Percentiles rank a stretch among this genome's conserved stretches.
Conservation (phyloP, 345 rosid genomes). For the Citrus cavaleriei region DNA sequence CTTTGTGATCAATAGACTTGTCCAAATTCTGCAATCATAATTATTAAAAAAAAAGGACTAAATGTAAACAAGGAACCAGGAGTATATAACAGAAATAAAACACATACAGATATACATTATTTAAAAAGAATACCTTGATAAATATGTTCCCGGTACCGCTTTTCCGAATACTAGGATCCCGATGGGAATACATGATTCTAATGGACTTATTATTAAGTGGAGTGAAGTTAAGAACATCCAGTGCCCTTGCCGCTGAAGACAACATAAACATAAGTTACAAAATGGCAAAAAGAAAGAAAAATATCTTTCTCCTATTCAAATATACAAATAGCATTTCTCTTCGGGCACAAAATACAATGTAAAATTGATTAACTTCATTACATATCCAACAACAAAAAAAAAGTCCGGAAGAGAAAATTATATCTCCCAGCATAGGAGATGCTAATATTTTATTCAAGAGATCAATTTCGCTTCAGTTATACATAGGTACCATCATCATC, state of each 20-base stretch:
- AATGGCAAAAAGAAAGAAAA: neutral
- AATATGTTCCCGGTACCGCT: constrained; percentile 93
- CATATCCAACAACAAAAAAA: neutral
- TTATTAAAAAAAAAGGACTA: neutral
- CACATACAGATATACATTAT: neutral
- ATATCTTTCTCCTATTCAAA: neutral
- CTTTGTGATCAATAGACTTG: constrained; percentile 89
- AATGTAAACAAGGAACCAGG: constrained; percentile 1
- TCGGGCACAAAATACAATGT: neutral
- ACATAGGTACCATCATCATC: neutral
- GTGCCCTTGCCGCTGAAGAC: constrained; percentile 75
- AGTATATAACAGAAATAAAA: neutral
- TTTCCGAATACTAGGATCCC: constrained; percentile 84
- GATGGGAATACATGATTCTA: constrained; percentile 86
- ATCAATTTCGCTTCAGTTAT: neutral
- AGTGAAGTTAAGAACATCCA: constrained; percentile 76
- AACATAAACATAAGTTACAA: neutral
- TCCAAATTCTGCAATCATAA: constrained; percentile 62
- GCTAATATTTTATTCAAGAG: neutral
- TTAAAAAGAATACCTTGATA: constrained; percentile 53
- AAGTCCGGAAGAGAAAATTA: neutral
- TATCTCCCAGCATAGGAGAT: neutral
- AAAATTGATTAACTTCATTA: neutral
- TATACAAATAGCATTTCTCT: neutral
- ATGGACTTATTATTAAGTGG: constrained; percentile 64